Conservation (phyloP, 805 yeast genomes). For the Diddensiella transvaalensis region DNA sequence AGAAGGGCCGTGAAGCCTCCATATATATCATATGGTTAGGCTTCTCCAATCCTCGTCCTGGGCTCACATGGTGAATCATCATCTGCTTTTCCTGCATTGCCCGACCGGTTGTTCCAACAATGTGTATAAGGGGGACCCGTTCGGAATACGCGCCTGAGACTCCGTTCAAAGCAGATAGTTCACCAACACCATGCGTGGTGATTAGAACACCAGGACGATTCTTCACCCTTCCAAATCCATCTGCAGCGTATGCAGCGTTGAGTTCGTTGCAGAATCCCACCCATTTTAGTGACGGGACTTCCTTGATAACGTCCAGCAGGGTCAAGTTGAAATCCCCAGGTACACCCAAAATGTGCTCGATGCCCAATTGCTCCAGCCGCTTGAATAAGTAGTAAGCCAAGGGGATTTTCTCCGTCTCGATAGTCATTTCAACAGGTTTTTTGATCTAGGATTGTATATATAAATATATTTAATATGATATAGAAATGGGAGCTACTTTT, state of each 20-base stretch:
- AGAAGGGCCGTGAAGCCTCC: slow-evolving; percentile 53
- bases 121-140: slow-evolving; percentile 71
- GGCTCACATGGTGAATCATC: slow-evolving; percentile 39
- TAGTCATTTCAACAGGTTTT: slow-evolving; percentile 1
- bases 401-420: slow-evolving; percentile 4
- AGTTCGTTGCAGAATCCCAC: slow-evolving; percentile 85
- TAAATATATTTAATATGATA: no score
- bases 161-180: slow-evolving; percentile 79
- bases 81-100: slow-evolving; percentile 35
- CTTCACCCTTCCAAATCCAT: slow-evolving; percentile 74
- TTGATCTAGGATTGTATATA: no score
- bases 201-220: slow-evolving; percentile 61
- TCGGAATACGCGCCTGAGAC: slow-evolving; percentile 81
- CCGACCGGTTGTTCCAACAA: slow-evolving; percentile 70
- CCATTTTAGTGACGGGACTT: slow-evolving; percentile 54
- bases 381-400: slow-evolving; percentile 33
- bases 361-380: slow-evolving; percentile 36
- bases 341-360: slow-evolving; percentile 38
- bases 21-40: slow-evolving; percentile 63
- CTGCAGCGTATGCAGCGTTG: slow-evolving; percentile 86
- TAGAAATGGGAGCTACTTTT: neutral
- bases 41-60: slow-evolving; percentile 31
- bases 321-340: slow-evolving; percentile 45
- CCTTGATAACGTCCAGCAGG: slow-evolving; percentile 38
- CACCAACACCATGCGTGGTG: slow-evolving; percentile 89